These are phyloP conservation scores for Scutellaria galericulata DNA, from an alignment of 257 asterid species.

Conservation along the genomic window DNA sequence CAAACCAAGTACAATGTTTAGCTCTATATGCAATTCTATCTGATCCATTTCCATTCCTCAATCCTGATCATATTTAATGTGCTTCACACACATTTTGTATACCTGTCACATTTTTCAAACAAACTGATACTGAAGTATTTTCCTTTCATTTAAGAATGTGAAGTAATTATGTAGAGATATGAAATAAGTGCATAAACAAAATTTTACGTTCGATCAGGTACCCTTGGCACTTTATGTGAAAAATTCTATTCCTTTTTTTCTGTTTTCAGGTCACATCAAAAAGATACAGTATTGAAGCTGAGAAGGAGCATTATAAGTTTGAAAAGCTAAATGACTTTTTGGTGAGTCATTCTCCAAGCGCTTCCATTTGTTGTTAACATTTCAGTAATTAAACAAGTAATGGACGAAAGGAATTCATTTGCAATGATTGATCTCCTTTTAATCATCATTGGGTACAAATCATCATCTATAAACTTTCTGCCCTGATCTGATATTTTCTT, in stretches of 20 bases:
- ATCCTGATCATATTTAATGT: slow-evolving; percentile 1
- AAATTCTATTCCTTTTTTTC: background rate
- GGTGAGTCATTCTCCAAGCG: slow-evolving; percentile 55
- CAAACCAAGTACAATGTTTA: slow-evolving; percentile 11
- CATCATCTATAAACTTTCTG: slow-evolving; percentile 30
- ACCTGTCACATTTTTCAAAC: background rate
- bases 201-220: slow-evolving; percentile 21
- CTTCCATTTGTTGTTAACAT: slow-evolving; percentile 21
- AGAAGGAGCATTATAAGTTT: slow-evolving; percentile 85
- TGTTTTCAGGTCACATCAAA: slow-evolving; percentile 79
- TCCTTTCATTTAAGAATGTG: slow-evolving; percentile 14
- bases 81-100: slow-evolving; percentile 6
- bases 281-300: slow-evolving; percentile 80
- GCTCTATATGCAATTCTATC: slow-evolving; percentile 14
- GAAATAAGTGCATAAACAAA: slow-evolving; percentile 16
- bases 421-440: slow-evolving; percentile 25
- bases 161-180: slow-evolving; percentile 28
- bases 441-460: slow-evolving; percentile 25
- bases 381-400: slow-evolving; percentile 28
- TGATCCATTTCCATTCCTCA: slow-evolving; percentile 27
- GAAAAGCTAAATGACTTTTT: slow-evolving; percentile 71
- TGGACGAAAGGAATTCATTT: slow-evolving; percentile 14
- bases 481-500: slow-evolving; percentile 37
- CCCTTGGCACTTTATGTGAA: slow-evolving; percentile 20
- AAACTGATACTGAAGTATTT: slow-evolving; percentile 24